Evolutionary conservation across 2,329 filamentous ascomycete genomes (phyloP).

Genomic region (Arachnomyces sp.): DNA sequence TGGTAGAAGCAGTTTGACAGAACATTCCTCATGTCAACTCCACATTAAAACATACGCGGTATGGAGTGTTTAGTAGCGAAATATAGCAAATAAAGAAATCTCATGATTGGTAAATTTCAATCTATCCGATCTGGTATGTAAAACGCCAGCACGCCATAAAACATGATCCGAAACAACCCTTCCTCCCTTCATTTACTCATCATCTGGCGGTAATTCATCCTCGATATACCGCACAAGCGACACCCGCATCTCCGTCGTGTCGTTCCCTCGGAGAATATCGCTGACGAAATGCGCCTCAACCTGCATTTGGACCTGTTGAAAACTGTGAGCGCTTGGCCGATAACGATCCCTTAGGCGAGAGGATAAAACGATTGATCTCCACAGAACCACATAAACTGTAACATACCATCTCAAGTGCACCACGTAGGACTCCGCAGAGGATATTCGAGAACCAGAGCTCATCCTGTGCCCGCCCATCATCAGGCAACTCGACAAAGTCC

Average conservation of each 20-base stretch:
- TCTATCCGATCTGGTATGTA: too few relatives aligned
- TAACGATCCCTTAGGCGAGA: too few relatives aligned
- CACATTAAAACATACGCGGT: too few relatives aligned
- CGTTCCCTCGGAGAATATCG: conserved; percentile 84
- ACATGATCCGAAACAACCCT: conserved; percentile 1
- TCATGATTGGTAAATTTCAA: too few relatives aligned
- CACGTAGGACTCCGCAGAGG: conserved; percentile 82
- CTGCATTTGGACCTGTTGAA: conserved; percentile 75
- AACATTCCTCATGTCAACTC: too few relatives aligned
- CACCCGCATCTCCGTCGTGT: conserved; percentile 95
- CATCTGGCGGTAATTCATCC: conserved; percentile 92
- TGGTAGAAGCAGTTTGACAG: too few relatives aligned
- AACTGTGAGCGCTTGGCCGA: too few relatives aligned
- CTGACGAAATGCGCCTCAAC: conserved; percentile 95
- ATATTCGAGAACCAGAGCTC: conserved; percentile 99
- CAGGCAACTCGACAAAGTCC: conserved; percentile 94
- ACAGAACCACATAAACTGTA: conserved; percentile 4
- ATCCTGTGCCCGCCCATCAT: conserved; percentile 90
- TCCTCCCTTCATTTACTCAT: conserved; percentile 55
- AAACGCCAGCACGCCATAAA: conserved; percentile 5
- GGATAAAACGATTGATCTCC: too few relatives aligned
- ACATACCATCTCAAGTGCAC: conserved; percentile 86
- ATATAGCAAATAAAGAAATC: too few relatives aligned
- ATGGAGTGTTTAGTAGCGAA: too few relatives aligned
- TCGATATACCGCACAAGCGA: conserved; percentile 90